Evolutionary conservation across 768 basidiomycete species (phyloP), one percentile per base, ranked within the genome.

Genomic region (Tricholoma matsutake): DNA sequence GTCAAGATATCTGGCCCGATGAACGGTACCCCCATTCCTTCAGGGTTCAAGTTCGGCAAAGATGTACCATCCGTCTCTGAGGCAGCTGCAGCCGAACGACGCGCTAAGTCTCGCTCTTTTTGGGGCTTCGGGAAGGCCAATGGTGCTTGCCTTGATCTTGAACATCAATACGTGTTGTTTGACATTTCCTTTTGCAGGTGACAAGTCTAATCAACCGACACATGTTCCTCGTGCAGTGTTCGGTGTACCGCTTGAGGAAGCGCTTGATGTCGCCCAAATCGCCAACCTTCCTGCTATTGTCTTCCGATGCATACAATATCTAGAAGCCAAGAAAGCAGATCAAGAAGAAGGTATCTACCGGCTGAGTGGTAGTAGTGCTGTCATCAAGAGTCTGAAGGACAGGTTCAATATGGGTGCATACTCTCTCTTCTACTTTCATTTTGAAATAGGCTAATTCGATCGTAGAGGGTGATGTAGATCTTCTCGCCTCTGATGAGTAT

Each of bases 261-360:
- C 94, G 1, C 82, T 99, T 32, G 89, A 92, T 1, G 86, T 98
- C 25, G 89, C 92, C 16, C 85, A 92, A 69, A 92, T 98, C 59
- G 95, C 89, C 56, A 88, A 89, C 67, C 80, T 99, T 20, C 97
- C 97, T 3, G 93, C 96, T 6, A 90, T 98, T 66, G 89, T 97
- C 34, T 99, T 96, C 80, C 86, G 97, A 57, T 91, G 89, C 65
- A 96, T 99, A 65, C 89, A 97, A 70, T 99, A 96, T 75, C 79
- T 99, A 58, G 94, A 98, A 77, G 84, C 86, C 18, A 96, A 96
- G 78, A 84, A 92, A 72, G 96, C 97, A 20, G 93, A 98, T 63
- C 87, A 92, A 65, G 97, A 99, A 70, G 97, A 99, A 75, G 97
- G 97, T 34, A 96, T 99, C 61, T 99, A 98, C 76, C 87, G 97